A percentile compares a stretch with the other conserved stretches of the same genome.
Evolutionary conservation across 2,329 filamentous ascomycete genomes (phyloP).

Genomic region (Aspergillus melleus): DNA sequence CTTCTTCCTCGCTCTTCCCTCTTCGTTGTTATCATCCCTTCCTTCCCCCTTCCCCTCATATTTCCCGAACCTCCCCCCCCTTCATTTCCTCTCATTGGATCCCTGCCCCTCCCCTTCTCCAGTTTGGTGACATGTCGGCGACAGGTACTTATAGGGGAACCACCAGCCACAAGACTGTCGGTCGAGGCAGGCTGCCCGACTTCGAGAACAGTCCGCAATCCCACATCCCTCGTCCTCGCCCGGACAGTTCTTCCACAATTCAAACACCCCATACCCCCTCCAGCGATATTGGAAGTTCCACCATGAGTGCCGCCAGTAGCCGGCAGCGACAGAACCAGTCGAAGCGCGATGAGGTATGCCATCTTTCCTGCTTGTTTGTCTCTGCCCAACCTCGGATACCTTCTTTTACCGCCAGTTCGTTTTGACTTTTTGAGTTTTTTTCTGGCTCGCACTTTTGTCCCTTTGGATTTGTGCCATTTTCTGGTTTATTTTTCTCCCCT

Average conservation of each 20-base stretch:
- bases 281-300: constrained; percentile 61
- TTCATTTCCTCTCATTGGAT: not conserved
- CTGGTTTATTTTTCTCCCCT: not conserved
- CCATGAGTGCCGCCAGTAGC: constrained; percentile 84
- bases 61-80: not conserved
- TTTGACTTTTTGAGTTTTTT: not conserved
- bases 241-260: constrained; percentile 46
- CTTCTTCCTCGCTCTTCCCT: not conserved
- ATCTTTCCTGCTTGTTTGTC: not conserved
- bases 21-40: not conserved
- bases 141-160: constrained; percentile 60
- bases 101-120: not conserved
- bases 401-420: constrained; percentile 19
- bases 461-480: not conserved
- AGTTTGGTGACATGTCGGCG: constrained; percentile 52
- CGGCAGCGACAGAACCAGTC: constrained; percentile 92
- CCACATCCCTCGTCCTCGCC: constrained; percentile 62
- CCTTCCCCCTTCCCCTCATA: not conserved
- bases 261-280: constrained; percentile 39
- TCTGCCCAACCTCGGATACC: not conserved
- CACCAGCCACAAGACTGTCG: constrained; percentile 52
- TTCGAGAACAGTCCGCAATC: constrained; percentile 57
- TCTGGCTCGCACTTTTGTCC: not conserved
- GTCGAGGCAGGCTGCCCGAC: constrained; percentile 53
- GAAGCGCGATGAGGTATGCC: constrained; percentile 89